phyloP scores from a whole-genome alignment of 1,284 basidiomycete genomes.

The Afroboletus lepidellus region DNA sequence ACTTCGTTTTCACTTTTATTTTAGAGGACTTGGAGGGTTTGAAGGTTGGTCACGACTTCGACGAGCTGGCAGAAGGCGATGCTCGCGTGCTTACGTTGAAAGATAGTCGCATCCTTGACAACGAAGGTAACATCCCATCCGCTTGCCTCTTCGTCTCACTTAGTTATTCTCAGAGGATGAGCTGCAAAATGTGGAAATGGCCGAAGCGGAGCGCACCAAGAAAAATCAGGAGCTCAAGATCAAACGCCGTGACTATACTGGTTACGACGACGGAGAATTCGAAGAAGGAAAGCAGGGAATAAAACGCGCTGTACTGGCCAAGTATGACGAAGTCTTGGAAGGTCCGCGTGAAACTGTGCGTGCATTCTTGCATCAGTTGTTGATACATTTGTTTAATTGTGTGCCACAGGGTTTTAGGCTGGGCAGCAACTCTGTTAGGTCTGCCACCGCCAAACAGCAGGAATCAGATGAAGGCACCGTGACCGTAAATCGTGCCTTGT shows the following conservation, averaged over 20 bases:
- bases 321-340: conserved; percentile 91
- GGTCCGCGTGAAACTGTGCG: conserved; percentile 65
- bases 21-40: conserved; percentile 86
- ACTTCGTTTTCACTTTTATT: conserved; percentile 5
- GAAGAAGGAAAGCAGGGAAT: conserved; percentile 68
- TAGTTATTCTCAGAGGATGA: conserved; percentile 76
- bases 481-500: conserved; percentile 73
- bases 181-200: conserved; percentile 91
- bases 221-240: conserved; percentile 84
- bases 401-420: conserved; percentile 72
- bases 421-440: conserved; percentile 54
- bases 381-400: conserved; percentile 7
- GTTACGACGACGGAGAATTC: conserved; percentile 96
- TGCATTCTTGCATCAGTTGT: conserved; percentile 4
- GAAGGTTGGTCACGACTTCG: conserved; percentile 94
- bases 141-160: conserved; percentile 7
- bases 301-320: conserved; percentile 83
- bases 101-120: conserved; percentile 91
- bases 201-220: conserved; percentile 78
- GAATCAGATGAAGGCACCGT: conserved; percentile 59
- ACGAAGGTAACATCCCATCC: conserved; percentile 64
- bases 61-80: conserved; percentile 89
- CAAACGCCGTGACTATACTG: conserved; percentile 89
- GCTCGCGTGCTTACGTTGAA: conserved; percentile 95
- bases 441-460: conserved; percentile 40